A percentile compares a stretch with the other conserved stretches of the same genome.
These are phyloP conservation scores for Penicillium sp. DNA, from an alignment of 2,329 filamentous ascomycete species.

Conservation along the genomic window DNA sequence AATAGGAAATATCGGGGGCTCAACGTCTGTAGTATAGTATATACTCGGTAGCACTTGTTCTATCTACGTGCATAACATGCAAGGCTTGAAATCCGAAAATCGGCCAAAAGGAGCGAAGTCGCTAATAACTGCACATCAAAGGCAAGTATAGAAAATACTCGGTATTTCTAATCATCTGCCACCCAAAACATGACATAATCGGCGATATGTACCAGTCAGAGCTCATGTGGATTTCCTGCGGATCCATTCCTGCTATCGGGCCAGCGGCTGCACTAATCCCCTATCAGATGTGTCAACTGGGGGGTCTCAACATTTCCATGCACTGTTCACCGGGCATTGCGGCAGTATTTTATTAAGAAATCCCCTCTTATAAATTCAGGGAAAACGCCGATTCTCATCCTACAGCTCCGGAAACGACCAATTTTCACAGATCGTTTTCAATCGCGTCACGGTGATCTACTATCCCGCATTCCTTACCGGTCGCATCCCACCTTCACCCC, in stretches of 20 bases:
- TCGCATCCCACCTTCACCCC: constrained; percentile 6
- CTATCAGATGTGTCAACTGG: constrained; percentile 9
- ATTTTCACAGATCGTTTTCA: background rate
- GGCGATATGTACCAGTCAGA: constrained; percentile 8
- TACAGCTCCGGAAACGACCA: no score
- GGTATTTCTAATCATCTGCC: background rate
- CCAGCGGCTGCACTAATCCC: constrained; percentile 23
- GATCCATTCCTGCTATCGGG: constrained; percentile 8
- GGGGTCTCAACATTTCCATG: background rate
- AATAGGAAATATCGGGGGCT: background rate
- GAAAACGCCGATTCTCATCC: background rate
- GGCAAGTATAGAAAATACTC: background rate
- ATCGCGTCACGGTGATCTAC: background rate
- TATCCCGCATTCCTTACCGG: constrained; percentile 1
- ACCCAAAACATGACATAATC: background rate
- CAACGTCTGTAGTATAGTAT: background rate
- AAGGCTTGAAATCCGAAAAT: background rate
- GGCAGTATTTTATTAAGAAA: background rate
- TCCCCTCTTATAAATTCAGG: background rate
- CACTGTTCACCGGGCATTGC: background rate
- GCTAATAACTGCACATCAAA: background rate
- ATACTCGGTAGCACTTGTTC: background rate
- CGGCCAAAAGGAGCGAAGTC: background rate
- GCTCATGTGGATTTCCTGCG: background rate
- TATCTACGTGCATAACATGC: background rate